phyloP scores from a whole-genome alignment of 164 flowering plant species.

The Cinnamomum chago region DNA sequence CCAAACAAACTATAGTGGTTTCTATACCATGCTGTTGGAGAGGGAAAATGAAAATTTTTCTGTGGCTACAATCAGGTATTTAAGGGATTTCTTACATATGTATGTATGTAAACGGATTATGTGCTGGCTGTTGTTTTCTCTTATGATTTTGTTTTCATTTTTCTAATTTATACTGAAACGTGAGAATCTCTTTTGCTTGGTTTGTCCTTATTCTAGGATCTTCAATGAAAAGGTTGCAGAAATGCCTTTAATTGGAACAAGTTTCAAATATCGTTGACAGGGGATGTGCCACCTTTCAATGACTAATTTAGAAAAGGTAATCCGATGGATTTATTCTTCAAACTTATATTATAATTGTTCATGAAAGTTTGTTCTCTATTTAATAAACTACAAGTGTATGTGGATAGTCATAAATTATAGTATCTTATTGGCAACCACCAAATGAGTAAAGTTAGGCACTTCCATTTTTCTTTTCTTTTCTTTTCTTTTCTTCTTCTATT shows the following conservation, averaged over 20 bases:
- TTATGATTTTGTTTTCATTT: background rate
- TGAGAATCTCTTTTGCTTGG: background rate
- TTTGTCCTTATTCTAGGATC: conserved; percentile 37
- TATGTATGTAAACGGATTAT: background rate
- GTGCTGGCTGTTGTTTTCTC: background rate
- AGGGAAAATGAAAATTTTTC: background rate
- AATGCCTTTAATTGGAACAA: conserved; percentile 82
- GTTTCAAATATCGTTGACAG: conserved; percentile 59
- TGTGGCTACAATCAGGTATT: background rate
- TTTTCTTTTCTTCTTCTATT: no score
- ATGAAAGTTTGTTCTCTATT: background rate
- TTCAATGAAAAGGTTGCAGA: conserved; percentile 80
- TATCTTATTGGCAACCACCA: no score
- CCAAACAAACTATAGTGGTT: background rate
- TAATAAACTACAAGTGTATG: background rate
- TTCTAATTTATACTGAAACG: no score
- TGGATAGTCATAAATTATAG: no score
- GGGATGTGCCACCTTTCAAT: conserved; percentile 87
- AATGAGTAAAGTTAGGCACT: no score
- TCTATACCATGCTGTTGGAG: background rate
- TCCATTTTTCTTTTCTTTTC: no score
- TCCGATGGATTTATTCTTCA: background rate
- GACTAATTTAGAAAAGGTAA: conserved; percentile 53
- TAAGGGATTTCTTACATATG: background rate
- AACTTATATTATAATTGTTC: background rate